Percentiles rank a stretch among this genome's conserved stretches.
Conservation (phyloP, 2,329 filamentous ascomycete genomes). For the Aspergillus pseudonomiae region DNA sequence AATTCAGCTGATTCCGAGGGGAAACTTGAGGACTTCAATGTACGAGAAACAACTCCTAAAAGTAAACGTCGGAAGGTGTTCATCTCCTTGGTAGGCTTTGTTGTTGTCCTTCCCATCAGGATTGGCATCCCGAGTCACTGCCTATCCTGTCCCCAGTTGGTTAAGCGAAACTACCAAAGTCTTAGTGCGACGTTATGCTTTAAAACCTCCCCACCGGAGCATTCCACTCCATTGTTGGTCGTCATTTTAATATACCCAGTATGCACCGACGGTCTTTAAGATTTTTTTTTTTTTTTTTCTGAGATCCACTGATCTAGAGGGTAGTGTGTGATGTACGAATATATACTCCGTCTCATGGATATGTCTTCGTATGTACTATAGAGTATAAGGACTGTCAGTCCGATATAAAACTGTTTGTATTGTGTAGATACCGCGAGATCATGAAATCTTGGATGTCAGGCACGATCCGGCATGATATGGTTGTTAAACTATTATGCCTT, state of each 20-base stretch:
- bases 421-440: neutral
- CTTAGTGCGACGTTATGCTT: conserved; percentile 6
- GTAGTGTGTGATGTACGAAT: neutral
- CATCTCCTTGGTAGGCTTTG: neutral
- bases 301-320: neutral
- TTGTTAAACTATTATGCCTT: neutral
- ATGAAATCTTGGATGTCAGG: neutral
- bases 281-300: neutral
- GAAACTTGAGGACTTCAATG: neutral
- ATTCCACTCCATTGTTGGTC: conserved; percentile 3
- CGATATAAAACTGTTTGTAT: neutral
- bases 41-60: neutral
- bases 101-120: neutral
- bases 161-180: neutral
- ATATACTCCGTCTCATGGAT: neutral
- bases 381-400: neutral
- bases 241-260: conserved; percentile 1
- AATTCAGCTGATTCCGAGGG: neutral
- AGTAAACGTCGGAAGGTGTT: neutral
- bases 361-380: neutral
- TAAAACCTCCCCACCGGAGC: neutral
- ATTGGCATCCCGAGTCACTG: neutral
- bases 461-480: neutral
- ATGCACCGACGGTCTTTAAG: neutral
- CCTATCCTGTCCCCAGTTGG: neutral